Evolutionary conservation across 73 alveolate species (phyloP), one percentile per base, ranked within the genome.

Genomic region (Paramecium tetraurelia): DNA sequence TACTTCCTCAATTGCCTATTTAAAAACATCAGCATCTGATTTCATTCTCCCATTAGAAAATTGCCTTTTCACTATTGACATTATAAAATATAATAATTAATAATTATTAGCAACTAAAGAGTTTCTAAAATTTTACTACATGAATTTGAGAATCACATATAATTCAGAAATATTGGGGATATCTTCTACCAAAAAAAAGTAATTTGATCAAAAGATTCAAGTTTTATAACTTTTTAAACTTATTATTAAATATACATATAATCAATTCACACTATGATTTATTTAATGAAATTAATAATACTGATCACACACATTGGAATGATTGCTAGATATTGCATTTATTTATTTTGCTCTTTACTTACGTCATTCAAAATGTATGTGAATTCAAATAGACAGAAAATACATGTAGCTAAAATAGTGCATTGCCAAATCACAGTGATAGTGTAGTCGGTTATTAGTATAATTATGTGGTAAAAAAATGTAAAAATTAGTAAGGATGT

Each of bases 21-120:
- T 35, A 43, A 35, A 72, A n/a, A n/a, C 11, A 35, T 27, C 84
- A 27, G 21, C 48, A 63, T 72, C 63, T 35, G 33, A 16, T 40
- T 72, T 36, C 18, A 36, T 31, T 72, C 10, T 72, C 14, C 33
- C 20, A 40, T 43, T 43, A 16, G 86, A 72, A 16, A 35, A 40
- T 40, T 33, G 21, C 24, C 63, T 72, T 22, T 63, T 63, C 27
- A 12, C 22, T 3, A 24, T 7, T 63, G 44, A 63, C 84, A 63
- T 63, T 29, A 12, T 35, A 36, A n/a, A 72, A 29, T 72, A 72
- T 41, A 71, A 93, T 50, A 96, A 97, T 46, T 16, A 12, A 48
- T 12, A 48, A 63, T 63, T n/a, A 53, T 48, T 53, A 53, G 21
- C 31, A 53, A 53, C 9, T 18, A 3, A n/a, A 18, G 4, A 18